Base-by-base conservation (phyloP, 2,329 filamentous ascomycete genomes). In the Xylariales sp. region DNA sequence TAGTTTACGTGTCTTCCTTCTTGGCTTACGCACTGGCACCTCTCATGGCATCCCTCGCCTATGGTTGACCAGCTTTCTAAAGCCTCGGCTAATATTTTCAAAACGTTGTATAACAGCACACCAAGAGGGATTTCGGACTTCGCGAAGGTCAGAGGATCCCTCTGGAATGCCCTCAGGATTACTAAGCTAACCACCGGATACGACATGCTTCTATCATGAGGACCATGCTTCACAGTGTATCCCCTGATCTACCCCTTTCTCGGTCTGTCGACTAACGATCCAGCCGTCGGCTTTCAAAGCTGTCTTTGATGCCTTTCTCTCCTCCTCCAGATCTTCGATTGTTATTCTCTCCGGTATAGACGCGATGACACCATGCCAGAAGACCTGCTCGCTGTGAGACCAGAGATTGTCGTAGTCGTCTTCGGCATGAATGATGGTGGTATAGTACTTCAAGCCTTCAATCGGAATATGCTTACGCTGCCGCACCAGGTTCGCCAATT, bases 181-280 rank as follows among this genome's bases (percentile, higher is more conserved):
- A 76, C 75, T 43, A 74, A 51, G 29, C 68, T 72, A 1, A 78
- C 65, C 4, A 75, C 61, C 1, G 74, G 73, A 53, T 78, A 74
- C 4, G 70, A 70, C 76, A 80, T 80, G 36, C 78, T 69, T 24
- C 68, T 63, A 56, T 81, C 77, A 42, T 81, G 76, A 12, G 78
- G 53, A 0, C 76, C 76, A 48, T 71, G 69, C 54, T 74, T 75
- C 4, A 76, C 44, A 5, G 81, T 73, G 38, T 78, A 66, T 50
- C 78, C 68, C 39, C 70, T 60, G n/a, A 81, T 62, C 0, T n/a
- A 71, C 41, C 1, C 76, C 77, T 22, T 63, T 63, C 8, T 56
- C 45, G 1, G 70, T 72, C 33, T 49, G 54, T 63, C 70, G 70
- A 38, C 74, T 68, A 35, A 74, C 63, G 8, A 67, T 58, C 49